Conservation (phyloP, 2,329 filamentous ascomycete species). For the Lojkania enalia region DNA sequence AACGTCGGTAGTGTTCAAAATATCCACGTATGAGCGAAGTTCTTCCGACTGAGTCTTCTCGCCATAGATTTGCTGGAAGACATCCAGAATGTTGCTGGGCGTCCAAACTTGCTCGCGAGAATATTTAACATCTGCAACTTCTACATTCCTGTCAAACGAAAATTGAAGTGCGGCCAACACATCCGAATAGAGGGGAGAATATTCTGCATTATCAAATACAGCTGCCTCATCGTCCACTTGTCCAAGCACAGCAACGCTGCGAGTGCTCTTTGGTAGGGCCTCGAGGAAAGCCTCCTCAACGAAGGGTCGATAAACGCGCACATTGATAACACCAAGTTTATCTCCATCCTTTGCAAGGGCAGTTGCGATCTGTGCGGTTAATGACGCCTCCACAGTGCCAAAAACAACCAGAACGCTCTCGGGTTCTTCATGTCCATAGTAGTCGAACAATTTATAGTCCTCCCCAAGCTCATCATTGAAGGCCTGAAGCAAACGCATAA, state of each 20-base stretch:
- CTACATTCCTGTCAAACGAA: constrained; percentile 58
- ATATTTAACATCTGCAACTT: constrained; percentile 87
- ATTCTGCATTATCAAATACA: constrained; percentile 73
- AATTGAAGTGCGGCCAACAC: constrained; percentile 85
- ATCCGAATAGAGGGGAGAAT: constrained; percentile 90
- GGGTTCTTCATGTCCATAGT: constrained; percentile 78
- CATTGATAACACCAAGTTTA: constrained; percentile 85
- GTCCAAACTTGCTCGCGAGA: constrained; percentile 70
- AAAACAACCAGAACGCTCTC: constrained; percentile 89
- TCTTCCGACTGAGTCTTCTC: constrained; percentile 46
- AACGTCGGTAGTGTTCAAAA: constrained; percentile 58
- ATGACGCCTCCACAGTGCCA: constrained; percentile 85
- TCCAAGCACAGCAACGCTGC: constrained; percentile 81
- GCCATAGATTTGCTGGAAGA: constrained; percentile 52
- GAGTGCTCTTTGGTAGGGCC: constrained; percentile 73
- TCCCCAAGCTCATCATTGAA: constrained; percentile 93
- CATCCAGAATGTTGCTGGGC: constrained; percentile 54
- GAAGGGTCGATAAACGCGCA: constrained; percentile 93
- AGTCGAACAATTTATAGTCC: constrained; percentile 91
- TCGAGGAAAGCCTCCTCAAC: constrained; percentile 91
- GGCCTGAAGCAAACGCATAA: constrained; percentile 69
- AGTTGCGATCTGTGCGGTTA: constrained; percentile 78
- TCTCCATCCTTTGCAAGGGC: constrained; percentile 72
- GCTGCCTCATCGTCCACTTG: constrained; percentile 77
- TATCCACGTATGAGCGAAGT: constrained; percentile 53